Base-by-base conservation (phyloP, 306 rosid species). In the Purshia tridentata region DNA sequence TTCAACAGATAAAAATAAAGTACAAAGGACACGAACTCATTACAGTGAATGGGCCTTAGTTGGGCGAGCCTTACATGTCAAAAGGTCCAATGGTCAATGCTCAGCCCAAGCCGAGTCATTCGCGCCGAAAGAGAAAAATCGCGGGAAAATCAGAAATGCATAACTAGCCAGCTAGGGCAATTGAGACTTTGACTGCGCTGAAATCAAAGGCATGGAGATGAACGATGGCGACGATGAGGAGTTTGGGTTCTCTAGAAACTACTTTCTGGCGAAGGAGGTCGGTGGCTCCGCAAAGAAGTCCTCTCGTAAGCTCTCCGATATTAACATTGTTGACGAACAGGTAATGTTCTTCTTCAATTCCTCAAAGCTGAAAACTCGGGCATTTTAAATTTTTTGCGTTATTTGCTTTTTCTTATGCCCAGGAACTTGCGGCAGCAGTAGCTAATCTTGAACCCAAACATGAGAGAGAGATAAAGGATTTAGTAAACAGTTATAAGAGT, bases 221-320 rank as follows among this genome's bases (percentile, higher is more conserved):
- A 48, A 67, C 78, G 83, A 81, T 23, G 84, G 64, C 8, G 93
- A 80, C 0, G 92, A 88, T 4, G 97, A 81, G 3, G 97, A 85
- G 70, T 82, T 86, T 8, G 95, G 86, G 48, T 89, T 88, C 85
- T 89, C 95, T 0, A 87, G 98, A 80, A 89, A 89, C 69, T 94
- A 94, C 81, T 94, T 93, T 82, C 85, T 93, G 66, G 87, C 98
- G 0, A 93, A 91, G 83, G 98, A 91, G 81, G 57, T 77, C 48
- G 81, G 88, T 6, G 85, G 94, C 59, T 81, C 97, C 0, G 81
- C 76, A 8, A 90, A 88, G 84, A 91, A 89, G 83, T 91, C 98
- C 7, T 1, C 68, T 71, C n/a, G 78, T 56, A 91, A 88, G 69
- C 83, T 93, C 70, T 84, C 96, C 0, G 96, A 91, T 55, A 86